Evolutionary conservation across 164 flowering plant species (phyloP), one percentile per base, ranked within the genome.

Genomic region (Vitis rotundifolia): DNA sequence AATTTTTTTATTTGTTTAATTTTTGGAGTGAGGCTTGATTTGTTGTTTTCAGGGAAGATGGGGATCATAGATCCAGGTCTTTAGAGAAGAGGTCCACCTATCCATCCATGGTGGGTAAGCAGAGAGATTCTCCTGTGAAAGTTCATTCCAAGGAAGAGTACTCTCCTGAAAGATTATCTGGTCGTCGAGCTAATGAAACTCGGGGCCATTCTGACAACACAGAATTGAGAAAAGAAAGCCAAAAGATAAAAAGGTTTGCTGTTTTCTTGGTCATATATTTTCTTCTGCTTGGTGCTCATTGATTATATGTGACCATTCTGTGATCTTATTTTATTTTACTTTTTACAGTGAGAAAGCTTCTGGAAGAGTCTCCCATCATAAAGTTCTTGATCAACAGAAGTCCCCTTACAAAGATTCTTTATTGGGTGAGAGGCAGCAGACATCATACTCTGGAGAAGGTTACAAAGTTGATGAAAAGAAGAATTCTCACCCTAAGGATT

Each of bases 341-440:
- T 69, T 28, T 78, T 58, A 54, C 94, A 90, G 95, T 71, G 85
- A 71, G 61, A 83, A 73, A 59, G 44, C 67, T 52, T 77, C 80
- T 74, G 63, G 57, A 49, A 84, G 59, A 67, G 69, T 52, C 1
- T 79, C n/a, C 49, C 72, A 29, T 55, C 70, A 70, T 56, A 79
- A 73, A 68, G 71, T 58, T 59, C 73, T 61, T 71, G 80, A 64
- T 52, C 71, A 60, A 57, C 76, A 62, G n/a, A 67, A 69, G 54
- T 69, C 77, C 13, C 75, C 68, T 49, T 18, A 58, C 54, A 77
- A 68, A 68, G 73, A 59, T 44, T 70, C 79, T 67, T 69, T 71
- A 14, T 59, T 61, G 8, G 70, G 67, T 62, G 80, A 77, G 57
- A 77, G 62, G 72, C 72, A 59, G 51, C 75, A 67, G 61, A 73